A percentile compares a stretch with the other conserved stretches of the same genome.
Conservation (phyloP, 805 yeast genomes). For the Kuraishia ogatae region DNA sequence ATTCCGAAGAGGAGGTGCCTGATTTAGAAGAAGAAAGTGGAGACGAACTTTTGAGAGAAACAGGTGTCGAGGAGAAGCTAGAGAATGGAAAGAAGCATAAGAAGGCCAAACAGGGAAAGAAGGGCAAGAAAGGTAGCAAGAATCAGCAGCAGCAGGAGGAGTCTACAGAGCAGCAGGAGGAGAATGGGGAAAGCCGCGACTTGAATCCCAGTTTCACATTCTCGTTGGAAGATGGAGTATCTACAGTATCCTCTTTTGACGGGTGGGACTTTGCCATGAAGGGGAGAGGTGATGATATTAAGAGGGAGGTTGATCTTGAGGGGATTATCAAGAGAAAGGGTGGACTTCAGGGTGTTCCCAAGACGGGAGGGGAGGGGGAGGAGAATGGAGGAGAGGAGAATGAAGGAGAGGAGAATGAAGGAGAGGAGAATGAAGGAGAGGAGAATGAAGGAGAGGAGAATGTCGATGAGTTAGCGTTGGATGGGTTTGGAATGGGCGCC, state of each 20-base stretch:
- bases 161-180: too few species aligned
- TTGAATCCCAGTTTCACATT: constrained; percentile 44
- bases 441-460: constrained; percentile 16
- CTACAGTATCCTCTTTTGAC: constrained; percentile 31
- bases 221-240: constrained; percentile 48
- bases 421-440: constrained; percentile 20
- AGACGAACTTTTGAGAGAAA: too few species aligned
- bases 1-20: constrained; percentile 61
- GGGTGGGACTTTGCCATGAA: constrained; percentile 83
- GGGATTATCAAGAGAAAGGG: constrained; percentile 83
- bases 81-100: not conserved
- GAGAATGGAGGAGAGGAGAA: constrained; percentile 29
- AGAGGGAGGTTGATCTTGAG: constrained; percentile 75
- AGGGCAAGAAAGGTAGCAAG: not conserved
- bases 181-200: not conserved
- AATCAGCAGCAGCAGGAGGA: not conserved
- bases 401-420: constrained; percentile 23
- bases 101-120: not conserved
- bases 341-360: constrained; percentile 50
- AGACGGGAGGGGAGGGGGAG: constrained; percentile 20
- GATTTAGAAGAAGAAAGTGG: constrained; percentile 21
- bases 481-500: constrained; percentile 8
- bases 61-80: too few species aligned
- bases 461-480: constrained; percentile 9
- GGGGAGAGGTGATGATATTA: constrained; percentile 17